Conservation (phyloP, 2,329 filamentous ascomycete genomes). For the Coniella vitis region DNA sequence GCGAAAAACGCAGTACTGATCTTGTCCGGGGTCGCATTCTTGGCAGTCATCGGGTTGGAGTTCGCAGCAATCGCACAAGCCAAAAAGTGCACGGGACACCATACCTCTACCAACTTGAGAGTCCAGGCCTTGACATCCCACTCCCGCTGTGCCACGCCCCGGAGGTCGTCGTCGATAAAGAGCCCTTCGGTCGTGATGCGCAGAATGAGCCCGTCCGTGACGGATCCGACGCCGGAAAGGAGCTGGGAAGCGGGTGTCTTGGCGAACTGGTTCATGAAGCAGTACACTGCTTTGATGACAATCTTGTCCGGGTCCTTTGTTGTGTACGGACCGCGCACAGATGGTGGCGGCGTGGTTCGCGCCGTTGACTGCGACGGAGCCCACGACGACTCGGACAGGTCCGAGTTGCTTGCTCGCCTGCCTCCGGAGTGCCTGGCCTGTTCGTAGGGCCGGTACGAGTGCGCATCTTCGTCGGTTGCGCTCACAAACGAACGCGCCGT, state of each 20-base stretch:
- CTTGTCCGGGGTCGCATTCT: conserved; percentile 27
- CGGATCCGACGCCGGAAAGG: conserved; percentile 72
- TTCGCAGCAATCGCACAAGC: conserved; percentile 35
- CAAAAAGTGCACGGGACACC: conserved; percentile 62
- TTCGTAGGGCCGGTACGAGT: conserved; percentile 75
- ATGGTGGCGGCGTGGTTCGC: conserved; percentile 75
- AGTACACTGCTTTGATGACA: conserved; percentile 85
- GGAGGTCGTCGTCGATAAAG: conserved; percentile 94
- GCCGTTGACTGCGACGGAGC: conserved; percentile 78
- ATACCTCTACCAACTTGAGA: conserved; percentile 85
- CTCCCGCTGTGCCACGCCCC: conserved; percentile 85
- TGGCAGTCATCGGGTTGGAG: conserved; percentile 32
- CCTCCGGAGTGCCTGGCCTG: conserved; percentile 50
- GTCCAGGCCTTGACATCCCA: conserved; percentile 99
- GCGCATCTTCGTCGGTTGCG: conserved; percentile 58
- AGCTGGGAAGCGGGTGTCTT: conserved; percentile 88
- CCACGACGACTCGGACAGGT: conserved; percentile 79
- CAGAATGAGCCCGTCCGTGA: conserved; percentile 88
- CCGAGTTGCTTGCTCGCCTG: conserved; percentile 60
- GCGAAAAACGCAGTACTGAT: conserved; percentile 35
- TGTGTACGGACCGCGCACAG: conserved; percentile 68
- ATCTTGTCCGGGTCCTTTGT: conserved; percentile 95
- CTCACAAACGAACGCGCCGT: conserved; percentile 53
- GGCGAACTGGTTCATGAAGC: conserved; percentile 83
- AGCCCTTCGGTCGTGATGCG: conserved; percentile 90